phyloP scores from a whole-genome alignment of 192 early-diverging fungal genomes.

The Pilobolus umbonatus region DNA sequence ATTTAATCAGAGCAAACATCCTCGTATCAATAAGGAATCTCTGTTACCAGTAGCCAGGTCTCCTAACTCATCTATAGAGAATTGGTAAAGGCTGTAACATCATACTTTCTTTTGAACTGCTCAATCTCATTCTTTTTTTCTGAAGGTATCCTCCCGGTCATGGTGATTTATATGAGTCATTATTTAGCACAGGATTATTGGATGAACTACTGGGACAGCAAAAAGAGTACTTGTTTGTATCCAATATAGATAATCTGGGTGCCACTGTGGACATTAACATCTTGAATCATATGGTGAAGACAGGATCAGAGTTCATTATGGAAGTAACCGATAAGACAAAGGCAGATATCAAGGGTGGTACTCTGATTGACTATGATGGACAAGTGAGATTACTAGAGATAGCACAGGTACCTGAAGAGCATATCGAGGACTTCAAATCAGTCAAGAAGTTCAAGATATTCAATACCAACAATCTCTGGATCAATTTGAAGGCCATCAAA shows the following conservation, averaged over 20 bases:
- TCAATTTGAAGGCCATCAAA: slow-evolving; percentile 80
- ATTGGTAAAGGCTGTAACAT: slow-evolving; percentile 45
- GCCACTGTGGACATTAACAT: slow-evolving; percentile 94
- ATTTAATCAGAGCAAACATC: slow-evolving; percentile 96
- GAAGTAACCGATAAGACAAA: slow-evolving; percentile 99
- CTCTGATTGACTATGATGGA: slow-evolving; percentile 97
- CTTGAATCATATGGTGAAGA: slow-evolving; percentile 83
- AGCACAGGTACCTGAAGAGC: slow-evolving; percentile 96
- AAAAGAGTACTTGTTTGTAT: slow-evolving; percentile 98
- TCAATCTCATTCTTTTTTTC: slow-evolving; percentile 2
- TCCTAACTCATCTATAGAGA: slow-evolving; percentile 59
- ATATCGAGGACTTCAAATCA: slow-evolving; percentile 98
- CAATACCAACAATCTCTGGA: slow-evolving; percentile 95
- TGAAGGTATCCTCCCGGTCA: slow-evolving; percentile 93
- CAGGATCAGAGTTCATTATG: slow-evolving; percentile 94
- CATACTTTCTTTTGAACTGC: neutral
- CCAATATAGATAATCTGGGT: slow-evolving; percentile 98
- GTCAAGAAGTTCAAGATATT: slow-evolving; percentile 99
- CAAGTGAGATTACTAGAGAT: slow-evolving; percentile 91
- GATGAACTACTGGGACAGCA: slow-evolving; percentile 90
- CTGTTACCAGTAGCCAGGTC: slow-evolving; percentile 76
- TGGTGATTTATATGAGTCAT: slow-evolving; percentile 95
- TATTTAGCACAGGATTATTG: slow-evolving; percentile 89
- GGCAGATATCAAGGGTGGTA: slow-evolving; percentile 99
- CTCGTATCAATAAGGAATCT: slow-evolving; percentile 90